Base-by-base conservation (phyloP, 768 basidiomycete species). In the Mycena epipterygia region DNA sequence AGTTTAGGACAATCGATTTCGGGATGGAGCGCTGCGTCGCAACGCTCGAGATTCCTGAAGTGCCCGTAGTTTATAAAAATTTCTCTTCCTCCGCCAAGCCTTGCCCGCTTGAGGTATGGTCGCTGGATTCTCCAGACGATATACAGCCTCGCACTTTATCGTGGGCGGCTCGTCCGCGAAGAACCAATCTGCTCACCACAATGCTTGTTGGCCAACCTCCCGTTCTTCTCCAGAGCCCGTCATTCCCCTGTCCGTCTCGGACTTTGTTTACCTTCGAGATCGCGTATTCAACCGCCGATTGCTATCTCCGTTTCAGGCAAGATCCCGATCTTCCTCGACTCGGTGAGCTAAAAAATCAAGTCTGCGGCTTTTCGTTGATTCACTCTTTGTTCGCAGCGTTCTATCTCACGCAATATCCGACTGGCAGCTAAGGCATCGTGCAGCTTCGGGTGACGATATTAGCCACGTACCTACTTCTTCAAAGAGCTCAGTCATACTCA, bases 1-100 rank as follows among this genome's bases (percentile, higher is more conserved):
- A 74, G 42, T 74, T 74, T 32, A 53, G 73, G 2, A 57, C 57
- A 0, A n/a, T 74, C n/a, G 73, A 74, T 57, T 74, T 60, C 35
- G 49, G 52, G 3, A 72, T 74, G 73, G 71, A 72, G 48, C 42
- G 64, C 76, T 37, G 55, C 25, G 51, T 62, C 0, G 58, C 37
- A 11, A 55, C 42, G 12, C 70, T 71, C 3, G 58, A 61, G 6
- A 66, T 66, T 3, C 64, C 68, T 46, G 21, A 2, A 30, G 25
- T 3, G 21, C 49, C 3, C n/a, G 3, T 48, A 1, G 33, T 52
- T 17, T 11, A 21, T 25, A 66, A 66, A 23, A 35, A 3, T 12
- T 19, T 71, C 52, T 42, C 35, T 0, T 21, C 25, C n/a, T 49
- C 64, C 0, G 9, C 4, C 29, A n/a, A n/a, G 12, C 25, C 55